phyloP scores from a whole-genome alignment of 169 alveolate species.

The Cryptosporidium baileyi region DNA sequence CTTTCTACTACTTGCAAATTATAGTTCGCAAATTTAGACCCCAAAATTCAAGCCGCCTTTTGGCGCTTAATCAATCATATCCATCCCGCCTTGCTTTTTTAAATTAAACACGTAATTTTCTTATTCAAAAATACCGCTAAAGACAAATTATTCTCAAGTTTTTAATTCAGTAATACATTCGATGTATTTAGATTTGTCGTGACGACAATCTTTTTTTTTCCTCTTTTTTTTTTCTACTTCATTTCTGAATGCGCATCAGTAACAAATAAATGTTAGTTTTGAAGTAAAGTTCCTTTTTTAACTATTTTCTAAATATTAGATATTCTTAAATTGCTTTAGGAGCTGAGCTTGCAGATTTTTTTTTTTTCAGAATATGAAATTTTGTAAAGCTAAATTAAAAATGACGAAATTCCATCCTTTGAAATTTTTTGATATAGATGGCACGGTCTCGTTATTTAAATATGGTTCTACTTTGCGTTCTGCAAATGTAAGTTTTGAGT shows the following conservation, averaged over 20 bases:
- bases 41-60: no score
- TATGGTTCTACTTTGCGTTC: conserved; percentile 65
- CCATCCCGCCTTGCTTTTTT: conserved; percentile 17
- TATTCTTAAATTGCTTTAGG: no score
- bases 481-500: conserved; percentile 4
- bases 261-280: no score
- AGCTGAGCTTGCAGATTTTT: no score
- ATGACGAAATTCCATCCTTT: conserved; percentile 32
- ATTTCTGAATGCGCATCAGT: no score
- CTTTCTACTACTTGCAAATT: conserved; percentile 42
- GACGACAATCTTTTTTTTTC: no score
- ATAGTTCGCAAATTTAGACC: conserved; percentile 59
- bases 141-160: neutral
- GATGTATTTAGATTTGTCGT: no score
- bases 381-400: no score
- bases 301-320: no score
- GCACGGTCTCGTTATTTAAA: conserved; percentile 37
- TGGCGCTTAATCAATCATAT: conserved; percentile 2
- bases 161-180: neutral
- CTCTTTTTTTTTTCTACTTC: no score
- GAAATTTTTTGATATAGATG: neutral
- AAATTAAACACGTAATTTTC: conserved; percentile 1
- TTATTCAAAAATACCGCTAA: conserved; percentile 14
- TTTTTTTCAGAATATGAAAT: no score
- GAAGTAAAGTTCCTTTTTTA: no score